These are phyloP conservation scores for Lasiodiplodia hormozganensis DNA, from an alignment of 2,329 filamentous ascomycete genomes.

Conservation along the genomic window DNA sequence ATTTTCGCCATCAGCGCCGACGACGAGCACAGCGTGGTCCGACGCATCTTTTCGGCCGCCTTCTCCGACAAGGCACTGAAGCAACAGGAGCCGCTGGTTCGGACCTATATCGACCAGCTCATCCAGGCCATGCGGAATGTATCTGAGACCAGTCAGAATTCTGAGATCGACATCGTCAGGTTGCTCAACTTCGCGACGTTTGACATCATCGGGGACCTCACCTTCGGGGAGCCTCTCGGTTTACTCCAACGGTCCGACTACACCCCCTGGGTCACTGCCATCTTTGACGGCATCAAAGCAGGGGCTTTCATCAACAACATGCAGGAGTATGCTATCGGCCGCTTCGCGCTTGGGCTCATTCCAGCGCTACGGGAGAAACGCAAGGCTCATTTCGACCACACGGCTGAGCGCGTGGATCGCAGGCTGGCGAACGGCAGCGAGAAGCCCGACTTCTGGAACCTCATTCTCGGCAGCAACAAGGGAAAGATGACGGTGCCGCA, in stretches of 20 bases:
- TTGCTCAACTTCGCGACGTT: conserved; percentile 38
- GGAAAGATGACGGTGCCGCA: background rate
- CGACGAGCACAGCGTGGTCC: conserved; percentile 30
- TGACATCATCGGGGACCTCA: conserved; percentile 43
- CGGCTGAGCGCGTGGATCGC: background rate
- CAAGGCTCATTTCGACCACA: conserved; percentile 1
- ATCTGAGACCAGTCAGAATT: background rate
- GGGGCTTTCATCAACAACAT: background rate
- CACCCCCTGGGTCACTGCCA: conserved; percentile 41
- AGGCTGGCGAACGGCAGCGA: conserved; percentile 1
- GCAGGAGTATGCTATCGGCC: too few species aligned
- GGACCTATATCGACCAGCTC: conserved; percentile 42
- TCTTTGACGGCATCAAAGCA: conserved; percentile 38
- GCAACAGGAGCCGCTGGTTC: conserved; percentile 41
- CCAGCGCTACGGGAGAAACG: background rate
- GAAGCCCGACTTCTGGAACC: conserved; percentile 12
- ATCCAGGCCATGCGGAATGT: conserved; percentile 34
- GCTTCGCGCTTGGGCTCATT: too few species aligned
- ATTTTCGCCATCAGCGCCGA: conserved; percentile 31
- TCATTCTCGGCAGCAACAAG: conserved; percentile 9
- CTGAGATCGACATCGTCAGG: conserved; percentile 8
- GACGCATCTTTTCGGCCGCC: conserved; percentile 35
- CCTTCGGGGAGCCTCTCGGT: conserved; percentile 41
- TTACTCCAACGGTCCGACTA: conserved; percentile 41
- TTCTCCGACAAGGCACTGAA: conserved; percentile 41